Conservation (phyloP, 164 flowering plant species). For the Magnolia officinalis region DNA sequence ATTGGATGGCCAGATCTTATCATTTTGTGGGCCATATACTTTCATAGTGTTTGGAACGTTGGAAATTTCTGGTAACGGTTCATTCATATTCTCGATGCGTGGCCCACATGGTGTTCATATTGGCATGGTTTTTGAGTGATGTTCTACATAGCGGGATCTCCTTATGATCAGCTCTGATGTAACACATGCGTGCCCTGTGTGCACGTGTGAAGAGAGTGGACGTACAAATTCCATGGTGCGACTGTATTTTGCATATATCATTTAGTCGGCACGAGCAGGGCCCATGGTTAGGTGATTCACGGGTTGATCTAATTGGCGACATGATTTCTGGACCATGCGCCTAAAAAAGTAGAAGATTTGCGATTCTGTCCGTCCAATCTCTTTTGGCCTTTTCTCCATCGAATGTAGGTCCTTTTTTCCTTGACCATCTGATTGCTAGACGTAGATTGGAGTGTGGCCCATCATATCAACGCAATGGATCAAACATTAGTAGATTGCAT, state of each 20-base stretch:
- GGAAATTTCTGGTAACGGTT: background rate
- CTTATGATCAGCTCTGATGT: background rate
- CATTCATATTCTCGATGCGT: background rate
- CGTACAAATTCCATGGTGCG: background rate
- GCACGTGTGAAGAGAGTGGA: background rate
- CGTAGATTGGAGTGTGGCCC: too few relatives aligned
- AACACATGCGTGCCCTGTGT: background rate
- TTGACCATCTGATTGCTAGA: too few relatives aligned
- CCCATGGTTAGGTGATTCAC: background rate
- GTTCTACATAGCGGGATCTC: background rate
- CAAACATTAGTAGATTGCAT: too few relatives aligned
- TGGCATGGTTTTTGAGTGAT: background rate
- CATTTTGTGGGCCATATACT: background rate
- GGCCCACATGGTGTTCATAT: background rate
- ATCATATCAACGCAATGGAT: too few relatives aligned
- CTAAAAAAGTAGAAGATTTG: background rate
- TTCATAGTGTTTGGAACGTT: background rate
- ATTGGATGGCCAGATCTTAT: background rate
- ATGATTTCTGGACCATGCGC: background rate
- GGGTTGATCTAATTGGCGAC: background rate
- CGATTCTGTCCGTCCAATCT: background rate
- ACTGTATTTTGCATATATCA: too few relatives aligned
- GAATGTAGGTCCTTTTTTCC: background rate
- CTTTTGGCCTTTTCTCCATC: background rate
- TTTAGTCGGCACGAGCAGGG: background rate